Conservation (phyloP, 1,284 basidiomycete genomes). For the Cystobasidiaceae sp. region DNA sequence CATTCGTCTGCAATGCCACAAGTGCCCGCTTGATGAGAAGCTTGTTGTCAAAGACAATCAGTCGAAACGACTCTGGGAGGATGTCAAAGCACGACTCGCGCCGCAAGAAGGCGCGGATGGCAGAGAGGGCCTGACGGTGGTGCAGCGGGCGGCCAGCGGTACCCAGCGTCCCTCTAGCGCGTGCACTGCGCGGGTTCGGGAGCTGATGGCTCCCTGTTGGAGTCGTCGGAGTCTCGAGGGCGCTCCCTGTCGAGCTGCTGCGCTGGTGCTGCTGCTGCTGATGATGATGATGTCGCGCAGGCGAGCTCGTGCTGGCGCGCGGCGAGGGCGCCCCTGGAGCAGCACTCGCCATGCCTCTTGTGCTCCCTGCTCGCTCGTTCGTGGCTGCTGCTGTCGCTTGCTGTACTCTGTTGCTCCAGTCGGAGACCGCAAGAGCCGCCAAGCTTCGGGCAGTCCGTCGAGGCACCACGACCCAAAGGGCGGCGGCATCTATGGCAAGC, state of each 20-base stretch:
- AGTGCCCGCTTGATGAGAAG: conserved; percentile 89
- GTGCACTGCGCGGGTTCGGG: background rate
- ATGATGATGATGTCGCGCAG: too few relatives aligned
- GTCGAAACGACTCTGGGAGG: conserved; percentile 64
- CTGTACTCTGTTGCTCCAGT: too few relatives aligned
- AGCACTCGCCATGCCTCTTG: too few relatives aligned
- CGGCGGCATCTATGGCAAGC: too few relatives aligned
- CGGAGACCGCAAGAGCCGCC: too few relatives aligned
- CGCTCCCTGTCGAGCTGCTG: conserved; percentile 12
- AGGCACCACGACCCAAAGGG: too few relatives aligned
- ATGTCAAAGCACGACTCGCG: conserved; percentile 43
- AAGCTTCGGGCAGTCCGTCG: too few relatives aligned
- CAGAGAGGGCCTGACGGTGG: conserved; percentile 33
- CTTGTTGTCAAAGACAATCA: conserved; percentile 93
- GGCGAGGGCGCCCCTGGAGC: too few relatives aligned
- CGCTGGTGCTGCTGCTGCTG: conserved; percentile 5
- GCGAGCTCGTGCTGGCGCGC: too few relatives aligned
- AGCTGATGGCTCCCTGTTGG: background rate
- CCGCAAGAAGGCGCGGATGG: conserved; percentile 37
- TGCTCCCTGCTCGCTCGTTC: too few relatives aligned
- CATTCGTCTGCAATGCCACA: conserved; percentile 80
- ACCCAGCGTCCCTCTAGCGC: conserved; percentile 14
- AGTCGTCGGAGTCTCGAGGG: conserved; percentile 1
- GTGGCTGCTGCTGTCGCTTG: too few relatives aligned
- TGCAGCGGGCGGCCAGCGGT: conserved; percentile 27